Conservation (phyloP, 768 basidiomycete genomes). For the Boletus sp. region DNA sequence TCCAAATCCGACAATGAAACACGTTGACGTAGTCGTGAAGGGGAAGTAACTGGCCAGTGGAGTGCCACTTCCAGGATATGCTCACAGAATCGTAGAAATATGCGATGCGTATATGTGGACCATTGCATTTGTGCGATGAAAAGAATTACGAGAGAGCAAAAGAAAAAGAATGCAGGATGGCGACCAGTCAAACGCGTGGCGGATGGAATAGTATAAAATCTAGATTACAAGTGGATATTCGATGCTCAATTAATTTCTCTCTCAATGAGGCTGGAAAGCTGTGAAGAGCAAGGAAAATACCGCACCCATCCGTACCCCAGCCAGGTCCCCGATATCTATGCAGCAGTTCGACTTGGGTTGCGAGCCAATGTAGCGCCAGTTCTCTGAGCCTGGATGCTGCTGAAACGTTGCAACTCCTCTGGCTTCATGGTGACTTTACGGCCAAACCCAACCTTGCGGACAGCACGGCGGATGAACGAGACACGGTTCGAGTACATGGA, state of each 20-base stretch:
- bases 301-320: slow-evolving; percentile 20
- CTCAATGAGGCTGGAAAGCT: slow-evolving; percentile 9
- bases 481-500: slow-evolving; percentile 95
- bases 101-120: slow-evolving; percentile 18
- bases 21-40: slow-evolving; percentile 3
- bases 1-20: slow-evolving; percentile 3
- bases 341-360: slow-evolving; percentile 65
- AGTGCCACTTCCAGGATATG: slow-evolving; percentile 4
- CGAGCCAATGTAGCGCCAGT: slow-evolving; percentile 77
- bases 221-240: slow-evolving; percentile 35
- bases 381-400: slow-evolving; percentile 78
- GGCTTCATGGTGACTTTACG: slow-evolving; percentile 77
- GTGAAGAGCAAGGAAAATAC: slow-evolving; percentile 22
- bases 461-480: slow-evolving; percentile 86
- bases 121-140: slow-evolving; percentile 13
- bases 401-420: slow-evolving; percentile 84
- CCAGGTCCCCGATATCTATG: slow-evolving; percentile 29
- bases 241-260: slow-evolving; percentile 25
- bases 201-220: slow-evolving; percentile 25
- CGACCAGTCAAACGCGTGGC: slow-evolving; percentile 16
- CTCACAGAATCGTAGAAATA: slow-evolving; percentile 9
- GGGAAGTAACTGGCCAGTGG: not conserved
- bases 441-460: slow-evolving; percentile 86
- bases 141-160: slow-evolving; percentile 12
- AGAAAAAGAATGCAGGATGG: slow-evolving; percentile 18